Evolutionary conservation across 441 rosid genomes (phyloP).

Genomic region (Eruca vesicaria): DNA sequence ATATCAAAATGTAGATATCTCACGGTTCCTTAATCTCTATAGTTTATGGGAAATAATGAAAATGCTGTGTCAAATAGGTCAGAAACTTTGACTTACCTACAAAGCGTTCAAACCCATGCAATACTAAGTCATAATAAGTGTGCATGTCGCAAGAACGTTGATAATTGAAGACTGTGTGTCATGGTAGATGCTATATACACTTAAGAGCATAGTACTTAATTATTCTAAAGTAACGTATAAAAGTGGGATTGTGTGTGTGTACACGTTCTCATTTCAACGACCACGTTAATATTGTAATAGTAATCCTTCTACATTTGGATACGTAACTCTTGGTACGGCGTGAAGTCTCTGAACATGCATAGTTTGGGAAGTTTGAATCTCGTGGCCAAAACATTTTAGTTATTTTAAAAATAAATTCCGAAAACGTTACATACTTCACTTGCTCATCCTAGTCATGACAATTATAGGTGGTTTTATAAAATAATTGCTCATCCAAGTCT

Average conservation of each 20-base stretch:
- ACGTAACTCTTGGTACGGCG: slow-evolving; percentile 20
- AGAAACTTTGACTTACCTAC: background rate
- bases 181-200: background rate
- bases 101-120: slow-evolving; percentile 1
- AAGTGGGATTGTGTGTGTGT: background rate
- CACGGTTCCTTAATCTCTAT: background rate
- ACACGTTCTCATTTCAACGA: background rate
- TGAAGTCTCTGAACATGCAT: slow-evolving; percentile 14
- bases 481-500: background rate
- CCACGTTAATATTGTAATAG: background rate
- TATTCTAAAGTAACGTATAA: background rate
- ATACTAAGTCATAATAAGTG: background rate
- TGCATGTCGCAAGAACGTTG: background rate
- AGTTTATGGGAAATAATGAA: background rate
- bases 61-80: background rate
- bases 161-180: background rate
- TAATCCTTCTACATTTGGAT: slow-evolving; percentile 14
- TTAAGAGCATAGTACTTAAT: background rate
- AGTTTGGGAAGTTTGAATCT: background rate
- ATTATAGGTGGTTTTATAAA: background rate
- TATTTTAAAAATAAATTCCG: background rate
- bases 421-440: slow-evolving; percentile 4
- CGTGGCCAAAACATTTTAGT: background rate
- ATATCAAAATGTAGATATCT: slow-evolving; percentile 25
- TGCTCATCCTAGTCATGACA: background rate